Evolutionary conservation across 2,329 filamentous ascomycete genomes (phyloP).

Genomic region (Cryphonectria japonica): DNA sequence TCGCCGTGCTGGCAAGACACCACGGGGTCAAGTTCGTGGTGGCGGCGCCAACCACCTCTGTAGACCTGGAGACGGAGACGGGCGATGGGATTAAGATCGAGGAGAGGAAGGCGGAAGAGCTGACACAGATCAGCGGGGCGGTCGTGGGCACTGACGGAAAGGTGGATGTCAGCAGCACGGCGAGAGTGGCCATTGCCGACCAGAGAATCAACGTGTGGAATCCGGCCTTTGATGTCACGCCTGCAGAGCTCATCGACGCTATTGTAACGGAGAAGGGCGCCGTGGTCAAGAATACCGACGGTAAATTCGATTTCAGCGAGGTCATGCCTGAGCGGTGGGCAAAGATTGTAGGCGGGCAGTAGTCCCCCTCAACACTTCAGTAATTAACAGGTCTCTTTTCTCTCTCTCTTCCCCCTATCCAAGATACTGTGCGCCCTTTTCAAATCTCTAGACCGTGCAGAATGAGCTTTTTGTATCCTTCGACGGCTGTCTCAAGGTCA

Average conservation of each 20-base stretch:
- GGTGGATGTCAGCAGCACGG: constrained; percentile 65
- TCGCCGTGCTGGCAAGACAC: constrained; percentile 86
- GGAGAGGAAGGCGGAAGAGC: constrained; percentile 78
- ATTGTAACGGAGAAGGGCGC: constrained; percentile 93
- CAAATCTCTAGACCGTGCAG: constrained; percentile 51
- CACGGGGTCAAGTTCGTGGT: constrained; percentile 95
- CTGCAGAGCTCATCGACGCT: constrained; percentile 84
- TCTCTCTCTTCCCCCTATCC: not conserved
- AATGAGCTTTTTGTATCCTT: constrained; percentile 76
- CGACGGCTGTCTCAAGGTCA: constrained; percentile 77
- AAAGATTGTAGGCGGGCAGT: constrained; percentile 36
- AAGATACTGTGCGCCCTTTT: not conserved
- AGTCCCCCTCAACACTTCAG: not conserved
- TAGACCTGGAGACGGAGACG: constrained; percentile 79
- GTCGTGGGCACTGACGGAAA: constrained; percentile 65
- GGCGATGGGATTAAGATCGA: constrained; percentile 88
- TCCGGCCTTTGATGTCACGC: constrained; percentile 94
- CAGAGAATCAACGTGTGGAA: constrained; percentile 90
- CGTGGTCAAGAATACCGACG: constrained; percentile 74
- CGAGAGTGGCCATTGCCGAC: constrained; percentile 78
- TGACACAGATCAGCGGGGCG: constrained; percentile 83
- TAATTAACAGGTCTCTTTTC: not conserved
- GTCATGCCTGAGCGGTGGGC: constrained; percentile 62
- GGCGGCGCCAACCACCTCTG: constrained; percentile 90
- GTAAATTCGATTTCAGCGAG: constrained; percentile 67